Evolutionary conservation across 1,284 basidiomycete species (phyloP).

Genomic region (Cryptococcus hybrid): DNA sequence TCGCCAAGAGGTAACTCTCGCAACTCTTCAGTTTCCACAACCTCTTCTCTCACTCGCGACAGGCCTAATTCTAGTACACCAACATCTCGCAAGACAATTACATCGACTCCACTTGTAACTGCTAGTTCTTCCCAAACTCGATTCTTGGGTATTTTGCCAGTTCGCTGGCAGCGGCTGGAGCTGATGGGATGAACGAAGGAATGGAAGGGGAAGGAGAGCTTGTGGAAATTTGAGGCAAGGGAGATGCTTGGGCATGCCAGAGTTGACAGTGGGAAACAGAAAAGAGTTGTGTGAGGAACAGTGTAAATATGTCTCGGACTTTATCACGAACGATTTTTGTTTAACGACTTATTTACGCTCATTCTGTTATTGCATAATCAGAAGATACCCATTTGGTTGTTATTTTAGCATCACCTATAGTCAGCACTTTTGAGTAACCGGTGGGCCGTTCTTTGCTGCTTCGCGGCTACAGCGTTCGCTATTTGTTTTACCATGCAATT

Average conservation of each 20-base stretch:
- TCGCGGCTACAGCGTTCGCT: too few species aligned
- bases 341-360: too few species aligned
- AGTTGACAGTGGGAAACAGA: background rate
- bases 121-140: slow-evolving; percentile 8
- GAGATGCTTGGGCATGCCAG: slow-evolving; percentile 5
- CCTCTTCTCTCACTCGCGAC: slow-evolving; percentile 5
- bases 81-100: background rate
- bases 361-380: too few species aligned
- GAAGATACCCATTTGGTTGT: too few species aligned
- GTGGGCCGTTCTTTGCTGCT: too few species aligned
- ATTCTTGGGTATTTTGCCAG: slow-evolving; percentile 14
- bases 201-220: slow-evolving; percentile 16
- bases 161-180: slow-evolving; percentile 9
- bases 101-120: slow-evolving; percentile 1
- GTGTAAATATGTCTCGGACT: too few species aligned
- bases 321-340: too few species aligned
- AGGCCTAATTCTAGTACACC: background rate
- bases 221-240: slow-evolving; percentile 13
- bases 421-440: too few species aligned
- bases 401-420: too few species aligned
- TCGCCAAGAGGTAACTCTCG: slow-evolving; percentile 4
- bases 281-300: background rate
- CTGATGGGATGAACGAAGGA: background rate
- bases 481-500: too few species aligned
- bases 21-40: slow-evolving; percentile 10